phyloP scores from a whole-genome alignment of 129 eudicot species.

The Mikania micrantha region DNA sequence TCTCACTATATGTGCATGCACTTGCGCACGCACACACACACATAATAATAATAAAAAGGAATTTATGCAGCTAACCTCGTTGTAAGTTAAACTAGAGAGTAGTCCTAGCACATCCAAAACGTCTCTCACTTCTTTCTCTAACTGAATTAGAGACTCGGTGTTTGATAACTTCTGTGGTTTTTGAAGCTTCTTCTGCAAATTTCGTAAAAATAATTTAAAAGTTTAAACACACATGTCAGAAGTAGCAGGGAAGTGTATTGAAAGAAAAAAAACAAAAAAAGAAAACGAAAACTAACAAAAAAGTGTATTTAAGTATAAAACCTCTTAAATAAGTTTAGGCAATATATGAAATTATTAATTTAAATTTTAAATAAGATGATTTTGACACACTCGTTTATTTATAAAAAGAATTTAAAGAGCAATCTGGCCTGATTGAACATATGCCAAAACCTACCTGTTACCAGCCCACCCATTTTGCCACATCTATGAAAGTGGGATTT shows the following conservation, averaged over 20 bases:
- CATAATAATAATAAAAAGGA: not conserved
- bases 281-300: not conserved
- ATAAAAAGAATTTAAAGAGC: not conserved
- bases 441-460: not conserved
- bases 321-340: not conserved
- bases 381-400: not conserved
- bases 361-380: not conserved
- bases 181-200: slow-evolving; percentile 67
- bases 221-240: not conserved
- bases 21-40: not conserved
- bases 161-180: slow-evolving; percentile 44
- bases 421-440: not conserved
- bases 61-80: slow-evolving; percentile 50
- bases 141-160: slow-evolving; percentile 40
- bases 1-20: not conserved
- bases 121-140: slow-evolving; percentile 44
- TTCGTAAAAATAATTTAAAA: slow-evolving; percentile 10
- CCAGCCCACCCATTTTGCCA: not conserved
- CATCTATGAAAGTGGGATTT: not conserved
- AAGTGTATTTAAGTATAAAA: not conserved
- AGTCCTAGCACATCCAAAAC: slow-evolving; percentile 72
- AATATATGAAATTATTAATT: not conserved
- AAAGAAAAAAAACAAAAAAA: not conserved
- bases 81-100: slow-evolving; percentile 43
- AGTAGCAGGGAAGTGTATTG: not conserved